Base-by-base conservation (phyloP, 805 yeast genomes). In the Kodamaea restingae region DNA sequence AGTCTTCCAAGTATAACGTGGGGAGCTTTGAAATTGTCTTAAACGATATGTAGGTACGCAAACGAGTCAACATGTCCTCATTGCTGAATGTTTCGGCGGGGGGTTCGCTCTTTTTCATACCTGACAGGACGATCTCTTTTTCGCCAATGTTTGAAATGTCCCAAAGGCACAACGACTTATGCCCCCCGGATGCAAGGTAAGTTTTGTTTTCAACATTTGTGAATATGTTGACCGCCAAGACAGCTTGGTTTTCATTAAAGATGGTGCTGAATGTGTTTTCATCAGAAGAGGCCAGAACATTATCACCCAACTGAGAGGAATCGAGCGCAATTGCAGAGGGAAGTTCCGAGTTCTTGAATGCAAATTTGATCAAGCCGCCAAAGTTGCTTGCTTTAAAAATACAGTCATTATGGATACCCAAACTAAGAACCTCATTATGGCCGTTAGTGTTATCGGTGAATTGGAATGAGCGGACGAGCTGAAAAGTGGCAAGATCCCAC, bases 401-500 rank as follows among this genome's bases (percentile, higher is more conserved):
- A 48, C 80, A 77, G 43, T 75, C 76, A 12, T 70, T 67, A 39
- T 71, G 65, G 5, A 77, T 70, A 1, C 81, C 75, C 25, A 87
- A 50, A 2, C 91, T 73, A 26, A 81, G 70, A 2, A 87, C 75
- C 40, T 63, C 66, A 29, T 47, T 63, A 48, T 50, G 71, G 15
- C 60, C 49, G 18, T 17, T 18, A 9, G 15, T 15, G 7, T 26
- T 26, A 11, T 32, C 22, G 4, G 37, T 22, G 36, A 62, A 61
- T 22, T 53, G 58, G 46, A 68, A 70, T 0, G 76, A 65, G 26
- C 76, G 60, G 26, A 76, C 71, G 43, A 81, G 62, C 56, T 91
- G 98, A 39, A 73, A 72, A 0, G 98, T 88, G 35, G 83, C 80
- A 35, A 91, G 64, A 51, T 93, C 98, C 88, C 96, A 85, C 4